These are phyloP conservation scores for Sclerotinia spermophila DNA, from an alignment of 2,329 filamentous ascomycete genomes.

Conservation along the genomic window DNA sequence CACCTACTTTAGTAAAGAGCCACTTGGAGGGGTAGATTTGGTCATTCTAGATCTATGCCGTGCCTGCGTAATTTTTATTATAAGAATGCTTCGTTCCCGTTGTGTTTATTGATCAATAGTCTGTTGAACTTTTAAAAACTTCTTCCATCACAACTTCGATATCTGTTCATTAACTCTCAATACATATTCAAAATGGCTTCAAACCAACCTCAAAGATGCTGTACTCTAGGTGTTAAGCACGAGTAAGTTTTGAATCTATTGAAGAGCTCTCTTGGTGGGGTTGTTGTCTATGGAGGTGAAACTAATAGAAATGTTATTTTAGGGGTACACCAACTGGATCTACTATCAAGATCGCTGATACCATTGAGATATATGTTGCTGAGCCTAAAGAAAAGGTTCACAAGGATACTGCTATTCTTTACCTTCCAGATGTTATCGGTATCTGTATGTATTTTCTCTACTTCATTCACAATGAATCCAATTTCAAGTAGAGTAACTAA, in stretches of 20 bases:
- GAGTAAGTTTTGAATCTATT: slow-evolving; percentile 27
- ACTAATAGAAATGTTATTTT: background rate
- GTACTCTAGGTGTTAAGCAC: slow-evolving; percentile 37
- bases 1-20: background rate
- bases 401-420: slow-evolving; percentile 36
- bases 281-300: background rate
- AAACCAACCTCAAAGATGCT: slow-evolving; percentile 36
- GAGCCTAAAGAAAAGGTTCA: slow-evolving; percentile 32
- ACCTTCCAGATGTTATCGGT: slow-evolving; percentile 35
- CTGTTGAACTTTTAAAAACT: background rate
- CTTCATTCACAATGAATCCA: background rate
- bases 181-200: slow-evolving; percentile 34
- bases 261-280: background rate
- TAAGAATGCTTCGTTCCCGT: background rate
- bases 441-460: slow-evolving; percentile 26
- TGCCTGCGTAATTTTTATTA: background rate
- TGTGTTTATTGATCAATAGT: background rate
- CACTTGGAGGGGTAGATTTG: slow-evolving; percentile 7
- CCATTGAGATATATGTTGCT: slow-evolving; percentile 36
- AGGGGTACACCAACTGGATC: slow-evolving; percentile 35
- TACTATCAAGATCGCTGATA: slow-evolving; percentile 30
- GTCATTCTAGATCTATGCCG: background rate
- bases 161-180: background rate
- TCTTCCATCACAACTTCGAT: background rate
- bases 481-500: slow-evolving; percentile 28